phyloP scores from a whole-genome alignment of 139 green algal genomes.

The Coccomyxa sp. region DNA sequence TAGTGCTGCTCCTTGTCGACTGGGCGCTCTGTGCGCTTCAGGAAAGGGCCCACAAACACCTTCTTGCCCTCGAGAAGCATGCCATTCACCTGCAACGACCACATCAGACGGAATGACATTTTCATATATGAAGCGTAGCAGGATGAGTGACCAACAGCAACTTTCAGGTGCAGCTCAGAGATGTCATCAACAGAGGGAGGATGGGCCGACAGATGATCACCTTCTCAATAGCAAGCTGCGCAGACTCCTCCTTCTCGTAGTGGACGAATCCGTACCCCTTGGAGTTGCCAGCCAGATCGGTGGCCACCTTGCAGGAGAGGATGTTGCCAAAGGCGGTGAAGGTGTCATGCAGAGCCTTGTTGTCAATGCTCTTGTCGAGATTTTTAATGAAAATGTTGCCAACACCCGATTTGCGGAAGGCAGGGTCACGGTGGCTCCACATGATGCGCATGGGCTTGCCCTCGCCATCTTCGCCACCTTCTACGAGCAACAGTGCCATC shows the following conservation, averaged over 20 bases:
- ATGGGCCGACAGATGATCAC: slow-evolving; percentile 23
- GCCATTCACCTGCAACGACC: slow-evolving; percentile 48
- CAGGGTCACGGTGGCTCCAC: slow-evolving; percentile 84
- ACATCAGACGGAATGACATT: background rate
- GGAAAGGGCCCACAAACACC: slow-evolving; percentile 81
- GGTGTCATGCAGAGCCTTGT: slow-evolving; percentile 91
- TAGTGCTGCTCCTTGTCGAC: slow-evolving; percentile 54
- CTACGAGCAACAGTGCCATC: background rate
- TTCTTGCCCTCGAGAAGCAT: slow-evolving; percentile 66
- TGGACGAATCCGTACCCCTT: slow-evolving; percentile 95
- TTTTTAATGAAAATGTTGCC: slow-evolving; percentile 99
- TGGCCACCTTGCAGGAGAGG: slow-evolving; percentile 70
- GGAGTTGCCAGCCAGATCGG: slow-evolving; percentile 50
- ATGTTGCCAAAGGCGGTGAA: slow-evolving; percentile 89
- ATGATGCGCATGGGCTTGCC: slow-evolving; percentile 92
- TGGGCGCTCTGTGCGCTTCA: slow-evolving; percentile 66
- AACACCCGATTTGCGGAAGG: slow-evolving; percentile 60
- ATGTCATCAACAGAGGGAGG: background rate
- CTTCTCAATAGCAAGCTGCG: slow-evolving; percentile 77
- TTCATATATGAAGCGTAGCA: background rate
- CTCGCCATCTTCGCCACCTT: slow-evolving; percentile 16
- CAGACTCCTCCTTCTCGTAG: slow-evolving; percentile 78
- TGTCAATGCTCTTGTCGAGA: slow-evolving; percentile 88
- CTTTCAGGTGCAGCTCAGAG: background rate
- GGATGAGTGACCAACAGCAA: too few relatives aligned